Percentiles rank a stretch among this genome's conserved stretches.
Evolutionary conservation across 2,329 filamentous ascomycete genomes (phyloP).

Genomic region (Dothidotthia symphoricarpi): DNA sequence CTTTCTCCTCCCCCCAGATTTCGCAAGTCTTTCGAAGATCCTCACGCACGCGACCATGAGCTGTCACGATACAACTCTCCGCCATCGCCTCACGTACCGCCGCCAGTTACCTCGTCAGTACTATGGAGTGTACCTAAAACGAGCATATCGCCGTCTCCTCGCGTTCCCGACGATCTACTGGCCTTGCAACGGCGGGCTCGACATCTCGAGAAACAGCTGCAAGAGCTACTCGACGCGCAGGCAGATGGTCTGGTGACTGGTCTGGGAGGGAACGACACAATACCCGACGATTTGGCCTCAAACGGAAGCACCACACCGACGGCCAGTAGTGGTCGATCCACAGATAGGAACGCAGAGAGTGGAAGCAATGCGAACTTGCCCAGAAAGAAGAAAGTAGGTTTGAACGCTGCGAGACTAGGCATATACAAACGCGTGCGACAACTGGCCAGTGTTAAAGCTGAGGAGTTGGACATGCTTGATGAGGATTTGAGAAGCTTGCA

Average conservation of each 20-base stretch:
- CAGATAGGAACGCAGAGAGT: constrained; percentile 24
- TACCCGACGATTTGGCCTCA: constrained; percentile 46
- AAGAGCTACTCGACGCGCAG: constrained; percentile 60
- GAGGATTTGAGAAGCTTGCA: constrained; percentile 58
- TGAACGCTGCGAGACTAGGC: constrained; percentile 63
- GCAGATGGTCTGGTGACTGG: constrained; percentile 57
- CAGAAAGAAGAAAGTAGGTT: constrained; percentile 55
- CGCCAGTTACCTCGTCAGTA: constrained; percentile 34
- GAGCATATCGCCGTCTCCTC: constrained; percentile 24
- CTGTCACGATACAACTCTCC: constrained; percentile 35
- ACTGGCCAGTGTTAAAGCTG: constrained; percentile 64
- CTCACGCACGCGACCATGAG: constrained; percentile 36
- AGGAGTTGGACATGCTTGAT: constrained; percentile 63
- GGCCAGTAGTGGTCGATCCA: constrained; percentile 40
- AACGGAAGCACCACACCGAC: constrained; percentile 53
- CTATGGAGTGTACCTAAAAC: constrained; percentile 32
- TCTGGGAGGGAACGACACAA: constrained; percentile 38
- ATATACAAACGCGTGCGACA: constrained; percentile 63
- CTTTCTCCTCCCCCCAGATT: constrained; percentile 37
- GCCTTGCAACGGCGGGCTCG: constrained; percentile 53
- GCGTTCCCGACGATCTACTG: constrained; percentile 46
- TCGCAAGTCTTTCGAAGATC: constrained; percentile 38
- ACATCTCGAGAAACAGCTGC: constrained; percentile 57
- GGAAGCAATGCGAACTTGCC: constrained; percentile 13
- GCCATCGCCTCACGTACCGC: constrained; percentile 35